Base-by-base conservation (phyloP, 768 basidiomycete genomes). In the Pisolithus microcarpus region DNA sequence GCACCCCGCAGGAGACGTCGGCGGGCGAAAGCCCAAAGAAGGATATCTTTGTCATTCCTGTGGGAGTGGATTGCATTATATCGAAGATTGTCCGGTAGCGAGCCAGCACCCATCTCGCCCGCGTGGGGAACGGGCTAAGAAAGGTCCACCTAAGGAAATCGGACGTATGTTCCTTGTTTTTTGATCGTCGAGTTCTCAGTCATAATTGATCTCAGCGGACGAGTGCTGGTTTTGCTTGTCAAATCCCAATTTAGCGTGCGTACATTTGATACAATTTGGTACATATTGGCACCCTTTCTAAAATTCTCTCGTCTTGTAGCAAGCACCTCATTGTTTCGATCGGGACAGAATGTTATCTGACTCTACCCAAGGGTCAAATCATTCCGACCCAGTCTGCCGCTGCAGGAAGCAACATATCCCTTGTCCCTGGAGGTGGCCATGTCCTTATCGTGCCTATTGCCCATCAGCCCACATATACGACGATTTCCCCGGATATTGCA, bases 221-320 rank as follows among this genome's bases (percentile, higher is more conserved):
- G 89, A 93, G 65, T 97, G 95, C 68, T 98, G 95, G 95, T 98
- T 99, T 72, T 99, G 96, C 66, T 68, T 99, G 48, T 94, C 91
- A 38, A 97, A 97, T 63, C 94, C 95, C 1, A 84, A 81, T 58
- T 74, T 98, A 37, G 85, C 90, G 84, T 91, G 62, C 56, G 86
- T 76, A 21, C 37, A 34, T 2, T 46, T 47, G 42, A 31, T 26
- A 43, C n/a, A 18, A 6, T 1, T 28, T 16, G 36, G 5, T 16
- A 21, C n/a, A 26, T 5, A 26, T 4, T 26, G 26, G 26, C 4
- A 26, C 26, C 26, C 19, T 3, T 43, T 15, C 34, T 34, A 11
- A 34, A 34, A 0, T 62, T 48, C 23, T 47, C 56, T 31, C 56
- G 44, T 3, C 28, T 15, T 18, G 26, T 55, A 94, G 91, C 52